These are phyloP conservation scores for Penicillium palitans DNA, from an alignment of 2,329 filamentous ascomycete species.

Conservation along the genomic window DNA sequence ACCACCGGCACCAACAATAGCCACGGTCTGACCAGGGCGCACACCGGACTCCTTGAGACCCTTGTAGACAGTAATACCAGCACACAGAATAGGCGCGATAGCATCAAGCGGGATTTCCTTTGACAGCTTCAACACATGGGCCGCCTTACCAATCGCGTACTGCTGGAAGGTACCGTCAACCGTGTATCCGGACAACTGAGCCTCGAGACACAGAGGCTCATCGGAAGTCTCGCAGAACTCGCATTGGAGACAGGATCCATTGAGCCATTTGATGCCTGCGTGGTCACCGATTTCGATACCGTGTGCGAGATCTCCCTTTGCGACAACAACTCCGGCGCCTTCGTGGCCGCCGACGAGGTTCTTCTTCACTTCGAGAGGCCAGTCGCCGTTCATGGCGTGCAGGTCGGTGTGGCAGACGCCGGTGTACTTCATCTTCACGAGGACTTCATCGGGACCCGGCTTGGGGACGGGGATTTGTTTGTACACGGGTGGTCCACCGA, in stretches of 20 bases:
- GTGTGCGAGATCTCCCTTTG: constrained; percentile 71
- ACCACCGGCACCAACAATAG: constrained; percentile 83
- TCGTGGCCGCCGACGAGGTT: constrained; percentile 81
- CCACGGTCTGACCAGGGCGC: constrained; percentile 72
- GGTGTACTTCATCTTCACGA: constrained; percentile 86
- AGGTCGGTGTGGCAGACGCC: constrained; percentile 90
- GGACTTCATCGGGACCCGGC: constrained; percentile 85
- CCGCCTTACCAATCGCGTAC: constrained; percentile 83
- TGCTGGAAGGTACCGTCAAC: constrained; percentile 93
- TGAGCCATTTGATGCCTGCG: constrained; percentile 90
- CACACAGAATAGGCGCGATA: constrained; percentile 78
- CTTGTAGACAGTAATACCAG: constrained; percentile 86
- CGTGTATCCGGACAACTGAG: constrained; percentile 82
- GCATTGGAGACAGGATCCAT: constrained; percentile 81
- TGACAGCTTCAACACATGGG: constrained; percentile 78
- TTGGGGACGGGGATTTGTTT: constrained; percentile 71
- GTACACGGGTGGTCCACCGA: constrained; percentile 63
- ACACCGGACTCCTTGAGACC: constrained; percentile 81
- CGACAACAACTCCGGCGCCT: constrained; percentile 80
- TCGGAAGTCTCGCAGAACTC: constrained; percentile 78
- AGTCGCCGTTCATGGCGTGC: constrained; percentile 82
- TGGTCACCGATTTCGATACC: constrained; percentile 81
- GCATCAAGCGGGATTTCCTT: constrained; percentile 74
- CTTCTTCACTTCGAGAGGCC: constrained; percentile 79
- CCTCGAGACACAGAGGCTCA: constrained; percentile 77